phyloP scores from a whole-genome alignment of 257 asterid species.

The Solanum ossicruentum region DNA sequence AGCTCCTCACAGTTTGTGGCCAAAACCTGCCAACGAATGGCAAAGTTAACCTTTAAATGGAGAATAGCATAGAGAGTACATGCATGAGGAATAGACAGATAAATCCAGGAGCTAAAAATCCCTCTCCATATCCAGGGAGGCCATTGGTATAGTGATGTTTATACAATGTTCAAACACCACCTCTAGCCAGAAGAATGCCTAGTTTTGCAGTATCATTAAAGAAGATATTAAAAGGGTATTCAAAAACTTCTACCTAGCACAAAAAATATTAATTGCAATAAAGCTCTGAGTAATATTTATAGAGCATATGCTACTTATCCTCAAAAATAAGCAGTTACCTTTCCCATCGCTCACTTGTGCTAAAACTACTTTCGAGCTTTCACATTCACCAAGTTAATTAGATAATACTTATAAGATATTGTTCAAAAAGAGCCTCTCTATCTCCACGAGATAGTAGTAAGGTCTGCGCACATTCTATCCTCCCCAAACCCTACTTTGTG shows the following conservation, averaged over 20 bases:
- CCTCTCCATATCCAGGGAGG: not conserved
- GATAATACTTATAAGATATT: not conserved
- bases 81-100: not conserved
- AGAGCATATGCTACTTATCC: not conserved
- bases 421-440: too few relatives aligned
- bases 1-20: constrained; percentile 93
- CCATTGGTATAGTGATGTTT: not conserved
- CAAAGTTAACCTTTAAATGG: not conserved
- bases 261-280: not conserved
- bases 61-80: not conserved
- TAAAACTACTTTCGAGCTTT: not conserved
- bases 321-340: not conserved
- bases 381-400: not conserved
- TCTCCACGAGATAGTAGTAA: too few relatives aligned
- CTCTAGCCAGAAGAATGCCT: not conserved
- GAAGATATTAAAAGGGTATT: not conserved
- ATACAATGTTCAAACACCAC: not conserved
- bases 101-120: not conserved
- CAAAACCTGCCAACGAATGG: constrained; percentile 51
- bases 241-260: not conserved
- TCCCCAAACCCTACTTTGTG: too few relatives aligned
- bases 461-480: too few relatives aligned
- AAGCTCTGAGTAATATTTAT: not conserved
- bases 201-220: not conserved
- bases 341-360: not conserved